A percentile compares a stretch with the other conserved stretches of the same genome.
Evolutionary conservation across 129 eudicot species (phyloP).

Genomic region (Lactuca saligna): DNA sequence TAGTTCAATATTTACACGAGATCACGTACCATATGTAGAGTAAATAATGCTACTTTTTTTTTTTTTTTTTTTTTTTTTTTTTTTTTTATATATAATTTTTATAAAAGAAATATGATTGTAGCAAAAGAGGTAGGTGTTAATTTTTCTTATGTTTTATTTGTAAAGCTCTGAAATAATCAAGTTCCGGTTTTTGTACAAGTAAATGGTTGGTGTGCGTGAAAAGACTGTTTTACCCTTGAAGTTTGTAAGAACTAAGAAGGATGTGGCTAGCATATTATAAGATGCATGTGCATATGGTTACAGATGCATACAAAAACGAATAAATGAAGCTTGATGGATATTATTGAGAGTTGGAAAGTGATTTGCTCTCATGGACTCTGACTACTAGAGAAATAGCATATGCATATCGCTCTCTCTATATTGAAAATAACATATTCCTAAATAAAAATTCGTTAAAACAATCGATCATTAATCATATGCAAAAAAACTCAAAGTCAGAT

Average conservation of each 20-base stretch:
- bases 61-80: not conserved
- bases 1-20: constrained; percentile 25
- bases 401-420: not conserved
- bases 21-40: constrained; percentile 25
- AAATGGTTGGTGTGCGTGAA: not conserved
- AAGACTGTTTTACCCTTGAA: constrained; percentile 13
- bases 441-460: too few species aligned
- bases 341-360: not conserved
- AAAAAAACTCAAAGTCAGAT: too few species aligned
- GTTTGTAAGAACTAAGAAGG: not conserved
- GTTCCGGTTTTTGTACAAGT: constrained; percentile 13
- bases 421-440: not conserved
- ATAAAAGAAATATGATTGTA: constrained; percentile 7
- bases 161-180: not conserved
- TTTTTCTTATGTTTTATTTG: not conserved
- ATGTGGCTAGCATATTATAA: too few species aligned
- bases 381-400: not conserved
- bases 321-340: not conserved
- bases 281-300: constrained; percentile 17
- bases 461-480: too few species aligned
- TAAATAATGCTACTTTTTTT: constrained; percentile 1
- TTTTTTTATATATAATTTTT: too few species aligned
- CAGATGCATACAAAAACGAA: constrained; percentile 17
- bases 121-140: constrained; percentile 1
- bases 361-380: constrained; percentile 12